Percentiles rank a stretch among this genome's conserved stretches.
phyloP scores from a whole-genome alignment of 108 stramenopile species.

The Skeletonema grethae region DNA sequence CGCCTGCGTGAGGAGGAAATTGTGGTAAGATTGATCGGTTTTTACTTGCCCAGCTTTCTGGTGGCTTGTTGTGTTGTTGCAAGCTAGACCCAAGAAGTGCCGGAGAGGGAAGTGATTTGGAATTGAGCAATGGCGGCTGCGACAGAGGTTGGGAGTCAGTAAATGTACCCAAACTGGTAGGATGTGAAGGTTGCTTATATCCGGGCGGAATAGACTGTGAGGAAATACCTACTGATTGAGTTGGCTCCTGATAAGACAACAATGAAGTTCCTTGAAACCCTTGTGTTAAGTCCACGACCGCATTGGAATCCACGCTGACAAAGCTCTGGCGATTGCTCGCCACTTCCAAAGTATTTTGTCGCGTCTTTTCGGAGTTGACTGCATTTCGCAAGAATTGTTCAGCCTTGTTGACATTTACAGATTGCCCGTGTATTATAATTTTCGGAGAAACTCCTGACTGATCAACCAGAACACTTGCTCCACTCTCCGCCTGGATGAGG shows the following conservation, averaged over 20 bases:
- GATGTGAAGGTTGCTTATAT: constrained; percentile 21
- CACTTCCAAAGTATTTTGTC: constrained; percentile 18
- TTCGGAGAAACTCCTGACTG: constrained; percentile 78
- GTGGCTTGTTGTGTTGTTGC: neutral
- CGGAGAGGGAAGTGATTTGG: neutral
- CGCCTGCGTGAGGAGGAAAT: constrained; percentile 3
- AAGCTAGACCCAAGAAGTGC: neutral
- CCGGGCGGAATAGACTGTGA: constrained; percentile 27
- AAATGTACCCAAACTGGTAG: constrained; percentile 19
- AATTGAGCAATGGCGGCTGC: constrained; percentile 5
- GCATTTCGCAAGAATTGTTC: constrained; percentile 80
- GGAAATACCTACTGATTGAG: neutral
- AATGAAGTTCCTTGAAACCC: constrained; percentile 11
- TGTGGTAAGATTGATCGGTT: neutral
- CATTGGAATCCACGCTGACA: neutral
- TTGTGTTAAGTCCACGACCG: neutral
- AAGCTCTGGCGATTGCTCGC: neutral
- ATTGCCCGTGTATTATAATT: constrained; percentile 74
- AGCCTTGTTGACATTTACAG: constrained; percentile 67
- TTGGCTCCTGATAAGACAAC: neutral
- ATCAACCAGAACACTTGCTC: constrained; percentile 84
- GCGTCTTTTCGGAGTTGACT: constrained; percentile 74
- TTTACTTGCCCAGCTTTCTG: neutral
- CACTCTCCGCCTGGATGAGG: constrained; percentile 85
- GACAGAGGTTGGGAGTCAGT: constrained; percentile 10